Evolutionary conservation across 108 stramenopile species (phyloP).

Genomic region (Cyclostephanos tholiformis): DNA sequence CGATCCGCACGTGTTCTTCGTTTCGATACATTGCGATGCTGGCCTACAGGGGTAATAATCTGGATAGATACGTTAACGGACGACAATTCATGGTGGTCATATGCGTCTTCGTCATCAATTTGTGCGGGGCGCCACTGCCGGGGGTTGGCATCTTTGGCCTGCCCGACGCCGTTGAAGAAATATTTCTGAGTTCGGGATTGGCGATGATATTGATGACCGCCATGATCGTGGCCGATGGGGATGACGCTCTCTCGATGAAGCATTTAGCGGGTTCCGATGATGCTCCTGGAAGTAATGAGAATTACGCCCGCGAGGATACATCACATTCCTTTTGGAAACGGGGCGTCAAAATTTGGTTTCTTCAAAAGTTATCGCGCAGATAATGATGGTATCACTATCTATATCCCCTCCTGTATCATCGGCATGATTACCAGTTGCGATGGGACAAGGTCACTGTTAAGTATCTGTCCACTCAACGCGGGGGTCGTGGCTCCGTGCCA

Average conservation of each 20-base stretch:
- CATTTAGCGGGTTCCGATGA: background rate
- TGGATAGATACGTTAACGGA: constrained; percentile 73
- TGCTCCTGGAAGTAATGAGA: background rate
- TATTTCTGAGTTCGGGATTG: constrained; percentile 59
- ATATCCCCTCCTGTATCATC: background rate
- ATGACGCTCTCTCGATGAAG: too few species aligned
- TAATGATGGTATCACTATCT: background rate
- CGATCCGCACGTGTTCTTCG: constrained; percentile 64
- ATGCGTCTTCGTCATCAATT: constrained; percentile 61
- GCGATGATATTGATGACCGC: constrained; percentile 71
- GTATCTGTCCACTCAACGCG: background rate
- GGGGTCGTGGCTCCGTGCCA: background rate
- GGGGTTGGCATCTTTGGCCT: constrained; percentile 36
- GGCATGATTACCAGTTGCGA: background rate
- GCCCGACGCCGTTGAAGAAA: constrained; percentile 28
- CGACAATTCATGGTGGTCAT: constrained; percentile 69
- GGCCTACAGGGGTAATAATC: constrained; percentile 66
- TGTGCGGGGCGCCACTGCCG: constrained; percentile 53
- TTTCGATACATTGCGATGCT: constrained; percentile 78
- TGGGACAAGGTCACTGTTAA: background rate
- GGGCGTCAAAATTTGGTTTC: background rate
- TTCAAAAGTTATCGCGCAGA: background rate
- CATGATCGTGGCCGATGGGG: constrained; percentile 15
- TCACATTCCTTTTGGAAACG: background rate
- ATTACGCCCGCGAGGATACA: background rate